Percentiles rank a stretch among this genome's conserved stretches.
Conservation (phyloP, 176 grass and related monocot species). For the Triticum monococcum region DNA sequence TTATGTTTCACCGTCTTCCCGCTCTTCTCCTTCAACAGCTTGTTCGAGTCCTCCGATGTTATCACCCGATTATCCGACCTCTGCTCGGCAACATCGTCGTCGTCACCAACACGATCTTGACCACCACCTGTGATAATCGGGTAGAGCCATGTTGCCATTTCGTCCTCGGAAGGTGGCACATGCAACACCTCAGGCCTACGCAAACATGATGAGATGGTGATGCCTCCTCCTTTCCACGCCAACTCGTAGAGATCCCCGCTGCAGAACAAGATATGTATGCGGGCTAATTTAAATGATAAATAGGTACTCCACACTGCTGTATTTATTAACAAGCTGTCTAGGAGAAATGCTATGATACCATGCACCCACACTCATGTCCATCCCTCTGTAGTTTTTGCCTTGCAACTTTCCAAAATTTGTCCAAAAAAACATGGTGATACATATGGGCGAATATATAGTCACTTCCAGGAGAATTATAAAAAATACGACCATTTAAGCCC, state of each 20-base stretch:
- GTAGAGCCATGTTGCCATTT: slow-evolving; percentile 13
- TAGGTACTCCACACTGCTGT: neutral
- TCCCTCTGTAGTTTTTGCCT: neutral
- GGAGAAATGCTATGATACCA: neutral
- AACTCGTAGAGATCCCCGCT: slow-evolving; percentile 22
- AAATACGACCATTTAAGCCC: neutral
- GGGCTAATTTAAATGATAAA: neutral
- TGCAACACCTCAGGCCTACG: neutral
- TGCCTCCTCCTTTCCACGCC: neutral
- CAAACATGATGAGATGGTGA: neutral
- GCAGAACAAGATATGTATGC: neutral
- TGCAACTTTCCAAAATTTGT: neutral
- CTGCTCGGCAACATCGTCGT: too few relatives aligned
- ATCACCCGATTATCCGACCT: too few relatives aligned
- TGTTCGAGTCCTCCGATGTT: neutral
- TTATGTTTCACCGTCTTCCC: neutral
- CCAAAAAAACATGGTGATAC: neutral
- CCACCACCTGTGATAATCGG: neutral
- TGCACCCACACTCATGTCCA: neutral
- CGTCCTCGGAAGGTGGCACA: neutral
- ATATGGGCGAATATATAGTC: neutral
- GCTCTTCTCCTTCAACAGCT: neutral
- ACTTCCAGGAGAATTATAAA: neutral
- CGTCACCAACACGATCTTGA: neutral
- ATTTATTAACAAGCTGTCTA: too few relatives aligned